phyloP scores from a whole-genome alignment of 306 rosid genomes.

The Prinsepia uniflora region DNA sequence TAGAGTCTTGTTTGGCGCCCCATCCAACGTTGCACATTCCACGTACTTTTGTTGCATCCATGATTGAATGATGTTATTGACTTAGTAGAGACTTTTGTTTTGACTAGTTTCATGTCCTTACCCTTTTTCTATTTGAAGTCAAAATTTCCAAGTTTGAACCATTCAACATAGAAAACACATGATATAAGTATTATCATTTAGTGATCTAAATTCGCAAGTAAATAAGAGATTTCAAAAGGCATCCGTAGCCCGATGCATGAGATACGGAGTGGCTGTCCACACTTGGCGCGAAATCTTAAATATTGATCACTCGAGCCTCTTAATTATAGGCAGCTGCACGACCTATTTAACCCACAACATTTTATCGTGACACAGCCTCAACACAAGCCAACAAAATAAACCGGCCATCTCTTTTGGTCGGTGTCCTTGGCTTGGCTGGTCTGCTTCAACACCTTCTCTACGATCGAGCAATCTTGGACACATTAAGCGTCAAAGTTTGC shows the following conservation, averaged over 20 bases:
- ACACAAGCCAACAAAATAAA: background rate
- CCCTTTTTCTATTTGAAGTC: no score
- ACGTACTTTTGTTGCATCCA: no score
- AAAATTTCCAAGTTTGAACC: no score
- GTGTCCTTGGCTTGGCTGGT: conserved; percentile 8
- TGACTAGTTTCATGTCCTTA: no score
- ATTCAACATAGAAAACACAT: no score
- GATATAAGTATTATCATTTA: no score
- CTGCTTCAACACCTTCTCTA: background rate
- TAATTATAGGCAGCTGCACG: background rate
- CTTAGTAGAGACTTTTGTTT: no score
- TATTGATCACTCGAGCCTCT: background rate
- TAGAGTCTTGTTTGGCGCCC: no score
- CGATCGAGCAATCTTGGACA: background rate
- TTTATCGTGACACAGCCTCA: background rate
- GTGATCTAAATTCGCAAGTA: background rate
- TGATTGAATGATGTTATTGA: no score
- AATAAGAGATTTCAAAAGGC: background rate
- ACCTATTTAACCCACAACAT: background rate
- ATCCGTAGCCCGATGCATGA: background rate
- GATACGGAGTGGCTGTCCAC: background rate
- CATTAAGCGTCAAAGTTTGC: background rate
- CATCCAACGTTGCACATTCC: no score
- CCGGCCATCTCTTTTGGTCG: background rate
- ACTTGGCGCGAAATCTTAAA: background rate